These are phyloP conservation scores for Kwoniella sp. DNA, from an alignment of 768 basidiomycete genomes.

Conservation along the genomic window DNA sequence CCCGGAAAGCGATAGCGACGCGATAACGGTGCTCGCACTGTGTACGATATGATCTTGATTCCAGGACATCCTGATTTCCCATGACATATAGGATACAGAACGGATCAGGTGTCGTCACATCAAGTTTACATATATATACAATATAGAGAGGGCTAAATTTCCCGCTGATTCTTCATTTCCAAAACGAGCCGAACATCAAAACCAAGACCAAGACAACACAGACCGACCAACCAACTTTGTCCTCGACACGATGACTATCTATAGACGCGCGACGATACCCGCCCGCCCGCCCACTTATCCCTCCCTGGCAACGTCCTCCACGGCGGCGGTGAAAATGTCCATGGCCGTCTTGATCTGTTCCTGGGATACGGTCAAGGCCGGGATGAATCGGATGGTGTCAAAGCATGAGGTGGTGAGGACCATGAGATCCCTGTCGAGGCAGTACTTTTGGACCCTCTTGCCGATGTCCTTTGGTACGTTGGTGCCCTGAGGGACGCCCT, in stretches of 20 bases:
- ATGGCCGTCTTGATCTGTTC: constrained; percentile 68
- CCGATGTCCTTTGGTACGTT: constrained; percentile 63
- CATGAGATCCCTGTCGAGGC: constrained; percentile 81
- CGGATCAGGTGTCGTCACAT: no score
- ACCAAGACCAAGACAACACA: background rate
- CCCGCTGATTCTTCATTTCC: no score
- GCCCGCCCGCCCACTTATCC: constrained; percentile 8
- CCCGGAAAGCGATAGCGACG: no score
- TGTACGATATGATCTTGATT: no score
- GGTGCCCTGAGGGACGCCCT: constrained; percentile 28
- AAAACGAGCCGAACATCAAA: no score
- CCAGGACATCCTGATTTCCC: no score
- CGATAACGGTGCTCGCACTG: no score
- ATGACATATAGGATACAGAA: no score
- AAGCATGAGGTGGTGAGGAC: constrained; percentile 76
- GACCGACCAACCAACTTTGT: no score
- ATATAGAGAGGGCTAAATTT: no score
- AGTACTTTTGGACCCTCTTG: constrained; percentile 71
- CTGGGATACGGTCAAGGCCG: constrained; percentile 77
- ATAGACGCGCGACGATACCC: background rate
- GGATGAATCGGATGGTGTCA: constrained; percentile 79
- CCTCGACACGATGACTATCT: no score
- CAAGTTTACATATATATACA: no score
- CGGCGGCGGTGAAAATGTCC: constrained; percentile 62
- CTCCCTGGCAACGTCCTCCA: constrained; percentile 62